phyloP scores from a whole-genome alignment of 83 land plant species.

The Thuja plicata region DNA sequence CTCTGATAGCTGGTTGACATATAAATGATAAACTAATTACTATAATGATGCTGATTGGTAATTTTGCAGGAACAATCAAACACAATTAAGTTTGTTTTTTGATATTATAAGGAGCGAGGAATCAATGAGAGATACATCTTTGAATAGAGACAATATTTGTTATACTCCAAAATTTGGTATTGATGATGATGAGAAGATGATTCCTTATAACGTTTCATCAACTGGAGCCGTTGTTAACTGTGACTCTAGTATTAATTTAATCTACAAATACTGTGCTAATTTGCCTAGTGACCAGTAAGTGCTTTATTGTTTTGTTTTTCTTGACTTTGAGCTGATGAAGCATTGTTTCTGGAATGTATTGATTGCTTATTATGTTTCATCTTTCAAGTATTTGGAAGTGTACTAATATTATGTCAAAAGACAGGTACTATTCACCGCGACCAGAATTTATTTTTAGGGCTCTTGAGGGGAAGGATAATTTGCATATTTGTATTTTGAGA shows the following conservation, averaged over 20 bases:
- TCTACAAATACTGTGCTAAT: slow-evolving; percentile 66
- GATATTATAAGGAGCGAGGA: slow-evolving; percentile 61
- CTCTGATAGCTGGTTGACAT: not conserved
- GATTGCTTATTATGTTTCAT: not conserved
- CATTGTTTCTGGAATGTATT: not conserved
- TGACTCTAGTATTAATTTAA: slow-evolving; percentile 70
- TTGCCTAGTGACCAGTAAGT: slow-evolving; percentile 80
- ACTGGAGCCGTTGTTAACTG: slow-evolving; percentile 74
- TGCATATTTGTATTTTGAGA: slow-evolving; percentile 51
- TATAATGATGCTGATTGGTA: not conserved
- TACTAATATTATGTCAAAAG: not conserved
- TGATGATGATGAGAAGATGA: slow-evolving; percentile 9
- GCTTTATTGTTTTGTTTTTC: slow-evolving; percentile 4
- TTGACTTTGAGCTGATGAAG: not conserved
- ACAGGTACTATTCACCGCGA: slow-evolving; percentile 71
- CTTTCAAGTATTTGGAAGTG: not conserved
- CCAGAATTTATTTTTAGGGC: slow-evolving; percentile 44
- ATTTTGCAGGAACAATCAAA: slow-evolving; percentile 55
- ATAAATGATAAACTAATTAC: not conserved
- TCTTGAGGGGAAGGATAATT: slow-evolving; percentile 23
- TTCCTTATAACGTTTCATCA: slow-evolving; percentile 40
- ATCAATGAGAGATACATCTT: slow-evolving; percentile 52
- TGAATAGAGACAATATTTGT: slow-evolving; percentile 34
- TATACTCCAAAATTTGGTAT: slow-evolving; percentile 16
- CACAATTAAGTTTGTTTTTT: slow-evolving; percentile 54